phyloP scores from a whole-genome alignment of 1,139 yeast species.

The Candida sp. region DNA sequence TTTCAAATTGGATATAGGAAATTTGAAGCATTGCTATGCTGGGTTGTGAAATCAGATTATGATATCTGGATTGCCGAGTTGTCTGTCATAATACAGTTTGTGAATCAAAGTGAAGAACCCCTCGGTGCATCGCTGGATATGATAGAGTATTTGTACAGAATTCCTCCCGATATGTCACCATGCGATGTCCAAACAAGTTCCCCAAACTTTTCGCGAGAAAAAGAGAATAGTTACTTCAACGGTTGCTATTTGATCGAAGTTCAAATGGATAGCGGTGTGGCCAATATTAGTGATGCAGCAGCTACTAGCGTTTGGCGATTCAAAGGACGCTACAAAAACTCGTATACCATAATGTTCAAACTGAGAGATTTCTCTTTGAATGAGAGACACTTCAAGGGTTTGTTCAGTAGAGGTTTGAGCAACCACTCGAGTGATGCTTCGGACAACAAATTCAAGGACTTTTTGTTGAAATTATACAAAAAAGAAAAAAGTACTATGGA shows the following conservation, averaged over 20 bases:
- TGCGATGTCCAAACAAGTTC: conserved; percentile 14
- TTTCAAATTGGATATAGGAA: conserved; percentile 47
- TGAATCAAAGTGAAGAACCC: conserved; percentile 22
- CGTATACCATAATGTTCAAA: conserved; percentile 2
- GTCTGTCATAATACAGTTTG: conserved; percentile 32
- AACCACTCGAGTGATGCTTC: not conserved
- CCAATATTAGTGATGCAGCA: not conserved
- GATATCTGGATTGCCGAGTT: conserved; percentile 45
- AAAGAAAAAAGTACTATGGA: not conserved
- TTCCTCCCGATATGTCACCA: conserved; percentile 20
- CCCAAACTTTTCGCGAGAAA: not conserved
- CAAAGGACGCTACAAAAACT: not conserved
- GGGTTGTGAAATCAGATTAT: conserved; percentile 36
- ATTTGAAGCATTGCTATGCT: conserved; percentile 50
- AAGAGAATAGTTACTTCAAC: conserved; percentile 1
- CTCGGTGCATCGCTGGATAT: not conserved
- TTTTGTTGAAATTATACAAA: not conserved
- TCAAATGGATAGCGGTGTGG: not conserved
- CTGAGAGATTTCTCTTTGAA: conserved; percentile 6
- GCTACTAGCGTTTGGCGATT: not conserved
- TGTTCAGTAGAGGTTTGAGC: conserved; percentile 5
- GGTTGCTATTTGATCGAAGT: not conserved
- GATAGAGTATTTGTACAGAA: conserved; percentile 9
- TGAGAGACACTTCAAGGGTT: conserved; percentile 6
- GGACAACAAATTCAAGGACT: conserved; percentile 2